A percentile compares a stretch with the other conserved stretches of the same genome.
Conservation (phyloP, 306 rosid genomes). For the Rosa chinensis region DNA sequence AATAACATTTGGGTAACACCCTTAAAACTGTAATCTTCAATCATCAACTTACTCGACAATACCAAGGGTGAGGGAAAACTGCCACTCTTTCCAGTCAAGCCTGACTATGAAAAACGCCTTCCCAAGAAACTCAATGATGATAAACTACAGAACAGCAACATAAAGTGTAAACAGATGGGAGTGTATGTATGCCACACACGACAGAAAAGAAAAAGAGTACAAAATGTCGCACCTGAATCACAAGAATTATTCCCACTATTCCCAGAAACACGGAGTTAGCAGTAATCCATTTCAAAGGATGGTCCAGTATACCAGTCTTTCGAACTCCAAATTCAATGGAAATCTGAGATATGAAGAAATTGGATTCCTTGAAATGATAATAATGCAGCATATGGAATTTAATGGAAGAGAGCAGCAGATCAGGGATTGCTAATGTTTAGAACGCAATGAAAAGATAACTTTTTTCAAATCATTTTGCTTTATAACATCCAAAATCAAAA, state of each 20-base stretch:
- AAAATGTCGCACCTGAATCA: conserved; percentile 59
- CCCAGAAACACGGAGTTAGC: conserved; percentile 68
- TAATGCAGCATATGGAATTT: not conserved
- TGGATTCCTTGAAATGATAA: not conserved
- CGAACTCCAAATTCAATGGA: conserved; percentile 75
- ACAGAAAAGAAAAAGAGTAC: not conserved
- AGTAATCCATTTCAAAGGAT: conserved; percentile 53
- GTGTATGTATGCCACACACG: not conserved
- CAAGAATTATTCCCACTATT: conserved; percentile 54
- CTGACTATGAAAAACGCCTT: conserved; percentile 55
- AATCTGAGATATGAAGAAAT: conserved; percentile 40
- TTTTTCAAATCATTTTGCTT: not conserved
- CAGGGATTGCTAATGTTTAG: not conserved
- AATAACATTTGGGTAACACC: not conserved
- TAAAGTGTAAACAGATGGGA: conserved; percentile 1
- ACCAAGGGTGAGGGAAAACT: conserved; percentile 62
- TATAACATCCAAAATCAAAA: not conserved
- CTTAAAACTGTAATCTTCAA: not conserved
- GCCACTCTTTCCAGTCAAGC: conserved; percentile 71
- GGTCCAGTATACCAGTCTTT: conserved; percentile 63
- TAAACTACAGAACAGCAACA: conserved; percentile 37
- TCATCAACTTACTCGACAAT: conserved; percentile 50
- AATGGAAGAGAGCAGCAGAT: not conserved
- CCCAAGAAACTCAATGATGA: conserved; percentile 71
- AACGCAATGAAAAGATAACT: not conserved